These are phyloP conservation scores for Phycomyces blakesleeanus DNA, from an alignment of 192 early-diverging fungal genomes.

Conservation along the genomic window DNA sequence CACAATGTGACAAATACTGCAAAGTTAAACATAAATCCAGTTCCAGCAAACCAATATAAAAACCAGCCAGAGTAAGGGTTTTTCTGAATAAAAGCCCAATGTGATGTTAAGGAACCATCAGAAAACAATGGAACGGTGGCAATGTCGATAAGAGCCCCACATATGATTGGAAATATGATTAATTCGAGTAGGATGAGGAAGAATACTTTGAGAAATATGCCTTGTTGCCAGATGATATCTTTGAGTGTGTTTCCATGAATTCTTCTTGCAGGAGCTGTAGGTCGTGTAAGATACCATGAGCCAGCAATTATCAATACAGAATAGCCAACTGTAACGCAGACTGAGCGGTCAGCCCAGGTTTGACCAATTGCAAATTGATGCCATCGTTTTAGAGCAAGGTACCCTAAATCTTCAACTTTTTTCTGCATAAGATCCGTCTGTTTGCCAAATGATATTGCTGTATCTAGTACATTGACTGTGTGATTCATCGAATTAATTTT, in stretches of 20 bases:
- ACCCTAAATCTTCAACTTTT: too few species aligned
- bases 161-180: constrained; percentile 79
- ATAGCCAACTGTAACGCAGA: constrained; percentile 62
- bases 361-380: constrained; percentile 44
- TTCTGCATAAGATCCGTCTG: too few species aligned
- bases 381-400: constrained; percentile 32
- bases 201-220: constrained; percentile 64
- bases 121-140: constrained; percentile 77
- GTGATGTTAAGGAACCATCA: constrained; percentile 52
- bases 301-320: constrained; percentile 46
- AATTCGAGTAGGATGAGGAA: constrained; percentile 90
- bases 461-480: too few species aligned
- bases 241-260: constrained; percentile 32
- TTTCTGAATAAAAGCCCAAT: constrained; percentile 53
- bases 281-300: constrained; percentile 43
- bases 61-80: constrained; percentile 66
- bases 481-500: too few species aligned
- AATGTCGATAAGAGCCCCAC: constrained; percentile 82
- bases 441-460: too few species aligned
- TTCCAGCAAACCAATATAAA: constrained; percentile 90
- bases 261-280: background rate
- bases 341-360: constrained; percentile 51
- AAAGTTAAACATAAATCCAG: constrained; percentile 93
- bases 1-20: constrained; percentile 82
- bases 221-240: constrained; percentile 47